A percentile compares a stretch with the other conserved stretches of the same genome.
phyloP scores from a whole-genome alignment of 148 eudicot species.

The Bassia scoparia region DNA sequence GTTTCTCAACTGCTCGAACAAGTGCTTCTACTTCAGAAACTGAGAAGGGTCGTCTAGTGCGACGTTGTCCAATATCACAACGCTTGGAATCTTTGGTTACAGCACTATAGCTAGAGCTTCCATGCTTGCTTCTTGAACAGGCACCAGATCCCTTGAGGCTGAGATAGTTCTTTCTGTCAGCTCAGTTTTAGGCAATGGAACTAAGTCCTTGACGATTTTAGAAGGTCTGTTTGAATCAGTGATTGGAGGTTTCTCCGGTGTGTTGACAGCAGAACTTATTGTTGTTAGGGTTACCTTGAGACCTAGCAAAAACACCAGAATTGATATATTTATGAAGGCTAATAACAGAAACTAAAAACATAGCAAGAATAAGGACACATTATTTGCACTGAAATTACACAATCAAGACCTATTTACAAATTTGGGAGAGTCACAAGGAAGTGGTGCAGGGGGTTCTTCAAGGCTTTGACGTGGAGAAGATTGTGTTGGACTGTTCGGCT shows the following conservation, averaged over 20 bases:
- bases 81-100: conserved; percentile 53
- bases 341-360: neutral
- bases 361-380: no score
- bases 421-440: conserved; percentile 39
- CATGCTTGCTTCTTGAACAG: conserved; percentile 40
- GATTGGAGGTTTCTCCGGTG: conserved; percentile 32
- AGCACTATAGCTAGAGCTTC: conserved; percentile 67
- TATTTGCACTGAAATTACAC: neutral
- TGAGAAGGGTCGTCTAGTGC: conserved; percentile 90
- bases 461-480: conserved; percentile 38
- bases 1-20: conserved; percentile 90
- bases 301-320: conserved; percentile 19
- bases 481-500: conserved; percentile 51
- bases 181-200: conserved; percentile 37
- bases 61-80: conserved; percentile 79
- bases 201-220: conserved; percentile 40
- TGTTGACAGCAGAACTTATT: conserved; percentile 20
- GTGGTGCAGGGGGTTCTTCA: conserved; percentile 39
- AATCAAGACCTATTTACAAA: conserved; percentile 47
- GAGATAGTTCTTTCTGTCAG: conserved; percentile 28
- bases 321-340: neutral
- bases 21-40: conserved; percentile 93
- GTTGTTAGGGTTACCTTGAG: conserved; percentile 20
- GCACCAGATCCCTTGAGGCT: conserved; percentile 63
- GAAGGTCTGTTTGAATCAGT: conserved; percentile 36